phyloP scores from a whole-genome alignment of 805 yeast genomes.

The Myxozyma nipponensis region DNA sequence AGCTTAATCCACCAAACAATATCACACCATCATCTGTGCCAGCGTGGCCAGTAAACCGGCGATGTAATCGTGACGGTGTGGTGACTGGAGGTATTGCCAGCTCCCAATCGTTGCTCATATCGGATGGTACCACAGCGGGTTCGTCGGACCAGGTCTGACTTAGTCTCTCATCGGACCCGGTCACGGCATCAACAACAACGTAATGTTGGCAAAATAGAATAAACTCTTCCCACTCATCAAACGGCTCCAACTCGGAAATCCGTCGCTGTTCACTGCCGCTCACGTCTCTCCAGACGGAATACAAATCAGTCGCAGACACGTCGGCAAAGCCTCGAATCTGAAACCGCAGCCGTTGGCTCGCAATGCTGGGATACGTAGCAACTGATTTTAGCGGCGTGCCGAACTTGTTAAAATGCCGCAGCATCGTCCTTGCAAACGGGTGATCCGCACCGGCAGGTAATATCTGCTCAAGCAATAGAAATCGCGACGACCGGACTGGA shows the following conservation, averaged over 20 bases:
- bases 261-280: slow-evolving; percentile 39
- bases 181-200: slow-evolving; percentile 59
- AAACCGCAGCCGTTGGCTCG: slow-evolving; percentile 52
- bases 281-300: slow-evolving; percentile 56
- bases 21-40: neutral
- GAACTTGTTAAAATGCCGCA: slow-evolving; percentile 62
- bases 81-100: neutral
- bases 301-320: slow-evolving; percentile 45
- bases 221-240: slow-evolving; percentile 85
- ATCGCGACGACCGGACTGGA: slow-evolving; percentile 42
- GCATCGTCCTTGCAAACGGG: slow-evolving; percentile 72
- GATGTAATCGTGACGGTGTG: neutral
- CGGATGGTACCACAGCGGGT: neutral
- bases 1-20: slow-evolving; percentile 20
- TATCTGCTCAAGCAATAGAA: slow-evolving; percentile 66
- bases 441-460: slow-evolving; percentile 60
- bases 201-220: slow-evolving; percentile 73
- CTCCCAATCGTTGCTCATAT: neutral
- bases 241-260: slow-evolving; percentile 56
- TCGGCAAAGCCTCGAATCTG: slow-evolving; percentile 42
- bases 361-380: slow-evolving; percentile 48
- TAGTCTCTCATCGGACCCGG: neutral
- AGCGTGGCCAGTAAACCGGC: slow-evolving; percentile 17
- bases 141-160: neutral
- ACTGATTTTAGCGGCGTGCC: slow-evolving; percentile 70